Evolutionary conservation across 768 basidiomycete species (phyloP).

Genomic region (Steccherinum ochraceum): DNA sequence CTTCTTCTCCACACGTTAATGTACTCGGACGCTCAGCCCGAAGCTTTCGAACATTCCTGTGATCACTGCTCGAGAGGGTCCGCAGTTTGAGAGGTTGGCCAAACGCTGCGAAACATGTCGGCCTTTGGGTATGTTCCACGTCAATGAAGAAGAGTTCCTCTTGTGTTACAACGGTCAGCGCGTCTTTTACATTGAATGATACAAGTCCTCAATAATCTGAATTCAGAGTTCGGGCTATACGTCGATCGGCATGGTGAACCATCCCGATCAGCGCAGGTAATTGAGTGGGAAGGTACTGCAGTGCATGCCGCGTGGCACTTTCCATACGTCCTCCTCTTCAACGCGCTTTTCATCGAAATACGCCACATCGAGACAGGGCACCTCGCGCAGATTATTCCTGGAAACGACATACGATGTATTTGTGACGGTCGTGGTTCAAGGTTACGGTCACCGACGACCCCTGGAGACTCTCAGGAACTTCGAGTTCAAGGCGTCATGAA

Average conservation of each 20-base stretch:
- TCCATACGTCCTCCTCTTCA: slow-evolving; percentile 84
- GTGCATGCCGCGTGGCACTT: slow-evolving; percentile 86
- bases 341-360: slow-evolving; percentile 86
- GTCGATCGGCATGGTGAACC: slow-evolving; percentile 89
- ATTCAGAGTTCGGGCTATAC: slow-evolving; percentile 86
- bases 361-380: slow-evolving; percentile 77
- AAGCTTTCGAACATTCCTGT: slow-evolving; percentile 87
- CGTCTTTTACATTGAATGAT: too few species aligned
- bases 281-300: slow-evolving; percentile 94
- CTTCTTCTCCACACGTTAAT: slow-evolving; percentile 1
- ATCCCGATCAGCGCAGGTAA: slow-evolving; percentile 57
- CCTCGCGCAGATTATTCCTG: slow-evolving; percentile 76
- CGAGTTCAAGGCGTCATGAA: slow-evolving; percentile 87
- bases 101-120: slow-evolving; percentile 77
- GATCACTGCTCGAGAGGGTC: slow-evolving; percentile 69
- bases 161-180: slow-evolving; percentile 77
- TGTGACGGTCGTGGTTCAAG: slow-evolving; percentile 78
- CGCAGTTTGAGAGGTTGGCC: slow-evolving; percentile 57
- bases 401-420: slow-evolving; percentile 75
- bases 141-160: slow-evolving; percentile 81
- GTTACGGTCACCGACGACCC: slow-evolving; percentile 24
- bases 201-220: too few species aligned
- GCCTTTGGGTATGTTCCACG: slow-evolving; percentile 87
- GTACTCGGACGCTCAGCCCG: slow-evolving; percentile 46
- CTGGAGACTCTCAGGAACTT: slow-evolving; percentile 65